Evolutionary conservation across 305 asterid genomes (phyloP), one percentile per base, ranked within the genome.

Genomic region (Euphrasia arctica): DNA sequence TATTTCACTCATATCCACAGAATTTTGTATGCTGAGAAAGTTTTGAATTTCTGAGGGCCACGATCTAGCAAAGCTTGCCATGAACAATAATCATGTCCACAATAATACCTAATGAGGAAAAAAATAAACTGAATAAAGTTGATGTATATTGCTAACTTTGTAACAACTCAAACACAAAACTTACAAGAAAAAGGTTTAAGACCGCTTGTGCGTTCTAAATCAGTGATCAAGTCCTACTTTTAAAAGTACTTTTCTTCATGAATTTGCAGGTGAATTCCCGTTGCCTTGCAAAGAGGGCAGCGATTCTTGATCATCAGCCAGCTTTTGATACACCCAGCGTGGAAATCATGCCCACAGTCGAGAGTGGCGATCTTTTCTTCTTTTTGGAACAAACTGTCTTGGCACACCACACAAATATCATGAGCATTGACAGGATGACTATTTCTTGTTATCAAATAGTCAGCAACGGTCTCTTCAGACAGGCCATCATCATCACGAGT

Each of bases 261-360:
- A 45, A 4, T 63, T 63, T 28, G 34, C 59, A 49, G 13, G 10
- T 3, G n/a, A n/a, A 64, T 22, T 7, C 41, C 54, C 45, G 10
- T 52, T 18, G 56, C 70, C 14, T 66, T 66, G 22, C 70, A 65
- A 6, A 65, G 63, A 8, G 70, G 70, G 54, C 70, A 65, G 43
- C 29, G 4, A 12, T 65, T 65, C 45, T 54, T 65, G 54, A 13
- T 10, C 28, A 25, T 65, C 63, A 65, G 43, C 70, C 70, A 65
- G 29, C 10, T 65, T 18, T 22, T 42, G 49, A 65, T 65, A 39
- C 70, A 65, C 9, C 10, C 14, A 3, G 0, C 29, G 5, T 65
- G 70, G 14, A 39, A 65, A 39, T 54, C 62, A 41, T 65, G 70
- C 15, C 70, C 62, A n/a, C 70, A 65, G 8, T 65, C 29, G n/a